Conservation (phyloP, 2,329 filamentous ascomycete genomes). For the Catunica adiposa region DNA sequence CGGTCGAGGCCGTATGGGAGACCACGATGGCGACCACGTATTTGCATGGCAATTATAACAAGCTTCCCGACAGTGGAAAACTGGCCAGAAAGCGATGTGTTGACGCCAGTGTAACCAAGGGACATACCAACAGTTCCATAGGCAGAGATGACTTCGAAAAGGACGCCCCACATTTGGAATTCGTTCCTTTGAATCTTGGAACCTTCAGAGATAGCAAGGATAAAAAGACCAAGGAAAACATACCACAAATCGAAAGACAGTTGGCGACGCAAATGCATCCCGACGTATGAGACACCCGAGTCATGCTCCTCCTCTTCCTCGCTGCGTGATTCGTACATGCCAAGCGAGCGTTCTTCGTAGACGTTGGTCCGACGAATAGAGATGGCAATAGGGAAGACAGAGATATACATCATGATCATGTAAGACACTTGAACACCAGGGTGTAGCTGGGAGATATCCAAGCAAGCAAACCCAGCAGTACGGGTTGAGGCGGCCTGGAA, state of each 20-base stretch:
- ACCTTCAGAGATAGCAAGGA: constrained; percentile 82
- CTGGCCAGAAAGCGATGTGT: constrained; percentile 68
- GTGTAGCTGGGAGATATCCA: constrained; percentile 63
- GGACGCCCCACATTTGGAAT: constrained; percentile 51
- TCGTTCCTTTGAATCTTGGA: constrained; percentile 42
- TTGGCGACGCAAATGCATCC: constrained; percentile 79
- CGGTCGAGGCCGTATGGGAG: constrained; percentile 49
- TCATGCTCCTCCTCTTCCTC: constrained; percentile 32
- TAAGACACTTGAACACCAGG: constrained; percentile 89
- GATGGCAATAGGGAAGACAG: constrained; percentile 90
- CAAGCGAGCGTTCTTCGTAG: constrained; percentile 79
- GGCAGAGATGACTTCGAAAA: constrained; percentile 79
- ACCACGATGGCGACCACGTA: constrained; percentile 52
- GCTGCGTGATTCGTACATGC: constrained; percentile 45
- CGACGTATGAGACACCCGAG: constrained; percentile 64
- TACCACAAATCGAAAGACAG: constrained; percentile 97
- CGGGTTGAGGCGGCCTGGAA: constrained; percentile 83
- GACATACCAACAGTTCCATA: constrained; percentile 91
- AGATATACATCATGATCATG: constrained; percentile 99
- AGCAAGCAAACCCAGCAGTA: constrained; percentile 75
- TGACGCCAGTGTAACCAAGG: constrained; percentile 59
- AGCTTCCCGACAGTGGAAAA: constrained; percentile 61
- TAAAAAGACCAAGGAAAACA: constrained; percentile 82
- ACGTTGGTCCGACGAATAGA: constrained; percentile 88
- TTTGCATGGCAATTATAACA: constrained; percentile 51